Base-by-base conservation (phyloP, 2,329 filamentous ascomycete genomes). In the Fusarium tuaranense region DNA sequence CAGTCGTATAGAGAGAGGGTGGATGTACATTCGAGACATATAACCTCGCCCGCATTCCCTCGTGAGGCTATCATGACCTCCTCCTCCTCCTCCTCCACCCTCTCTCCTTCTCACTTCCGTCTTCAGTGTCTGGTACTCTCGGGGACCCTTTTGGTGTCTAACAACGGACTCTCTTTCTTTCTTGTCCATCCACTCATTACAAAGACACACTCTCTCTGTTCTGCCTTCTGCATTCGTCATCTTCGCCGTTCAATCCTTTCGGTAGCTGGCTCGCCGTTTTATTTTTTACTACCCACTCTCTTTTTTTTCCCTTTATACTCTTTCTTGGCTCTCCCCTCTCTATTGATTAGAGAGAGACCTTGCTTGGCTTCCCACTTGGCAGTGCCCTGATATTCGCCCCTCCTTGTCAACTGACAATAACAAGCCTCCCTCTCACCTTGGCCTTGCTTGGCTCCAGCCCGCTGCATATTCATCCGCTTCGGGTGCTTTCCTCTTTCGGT, bases 211-310 rank as follows among this genome's bases (percentile, higher is more conserved):
- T 27, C 44, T 46, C 44, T 59, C 34, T 59, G 25, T 38, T 59
- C 32, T 59, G 55, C 34, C 55, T 65, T 68, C 69, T 65, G 67
- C 74, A 69, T 70, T 68, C 68, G 67, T 76, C 69, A 63, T 44
- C 53, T 67, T 67, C 36, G 78, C 75, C 80, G 76, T 81, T 80
- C 79, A 80, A 79, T 82, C 79, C 73, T 80, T 82, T 66, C 78
- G 79, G 79, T 77, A 78, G 77, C 79, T 81, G 77, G 78, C 71
- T 75, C 66, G 62, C 75, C 75, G 65, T 75, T 72, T 68, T 60
- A 18, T 66, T 66, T 65, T 65, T 53, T n/a, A 55, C 68, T 71
- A 44, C 39, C 41, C 63, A 67, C 59, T 65, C 58, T 61, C 61
- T 39, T 27, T 30, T 53, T 70, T 57, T 13, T 34, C 9, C 32